Conservation (phyloP, 257 asterid species). For the Rhazya stricta region DNA sequence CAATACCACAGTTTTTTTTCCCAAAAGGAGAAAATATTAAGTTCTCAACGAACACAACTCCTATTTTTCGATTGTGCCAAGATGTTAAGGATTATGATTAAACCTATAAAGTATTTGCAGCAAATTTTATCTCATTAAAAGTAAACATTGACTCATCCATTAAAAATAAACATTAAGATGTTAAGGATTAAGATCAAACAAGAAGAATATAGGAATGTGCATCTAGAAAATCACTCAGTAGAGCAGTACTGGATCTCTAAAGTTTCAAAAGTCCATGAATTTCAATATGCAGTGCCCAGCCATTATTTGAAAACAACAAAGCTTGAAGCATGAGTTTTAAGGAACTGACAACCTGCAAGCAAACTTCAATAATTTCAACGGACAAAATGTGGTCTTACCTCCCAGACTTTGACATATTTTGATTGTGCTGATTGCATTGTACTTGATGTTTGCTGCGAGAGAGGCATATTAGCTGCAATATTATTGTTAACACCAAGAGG, state of each 20-base stretch:
- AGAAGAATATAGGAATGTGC: neutral
- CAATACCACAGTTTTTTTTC: neutral
- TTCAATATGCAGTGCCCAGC: neutral
- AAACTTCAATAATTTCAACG: constrained; percentile 4
- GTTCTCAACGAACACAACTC: neutral
- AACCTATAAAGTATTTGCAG: neutral
- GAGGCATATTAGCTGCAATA: constrained; percentile 62
- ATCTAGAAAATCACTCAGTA: neutral
- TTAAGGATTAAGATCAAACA: too few species aligned
- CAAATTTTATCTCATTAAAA: neutral
- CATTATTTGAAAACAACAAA: neutral
- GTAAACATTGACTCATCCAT: neutral
- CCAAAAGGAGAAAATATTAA: neutral
- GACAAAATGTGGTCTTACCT: constrained; percentile 48
- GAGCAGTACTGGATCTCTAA: neutral
- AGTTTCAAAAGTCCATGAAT: neutral
- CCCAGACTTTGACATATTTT: constrained; percentile 83
- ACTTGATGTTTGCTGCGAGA: constrained; percentile 64
- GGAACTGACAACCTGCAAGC: neutral
- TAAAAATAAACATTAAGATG: too few species aligned
- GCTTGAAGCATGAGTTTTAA: neutral
- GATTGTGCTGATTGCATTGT: constrained; percentile 64
- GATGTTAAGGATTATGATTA: neutral
- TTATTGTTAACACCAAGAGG: constrained; percentile 55
- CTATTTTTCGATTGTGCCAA: neutral